A percentile compares a stretch with the other conserved stretches of the same genome.
phyloP scores from a whole-genome alignment of 345 rosid species.

The Erucastrum elatum region DNA sequence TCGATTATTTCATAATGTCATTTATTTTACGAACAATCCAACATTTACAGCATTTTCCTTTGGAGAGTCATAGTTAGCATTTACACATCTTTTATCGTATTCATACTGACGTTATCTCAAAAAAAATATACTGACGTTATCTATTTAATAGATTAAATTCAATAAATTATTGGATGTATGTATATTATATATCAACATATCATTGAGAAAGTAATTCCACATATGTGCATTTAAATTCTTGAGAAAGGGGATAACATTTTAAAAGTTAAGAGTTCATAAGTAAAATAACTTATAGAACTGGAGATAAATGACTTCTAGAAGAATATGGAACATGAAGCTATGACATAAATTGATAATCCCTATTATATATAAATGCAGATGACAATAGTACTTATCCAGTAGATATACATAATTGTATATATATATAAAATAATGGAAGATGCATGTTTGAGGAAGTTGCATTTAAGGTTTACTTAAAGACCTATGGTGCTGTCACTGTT shows the following conservation, averaged over 20 bases:
- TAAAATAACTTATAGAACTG: background rate
- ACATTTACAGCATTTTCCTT: background rate
- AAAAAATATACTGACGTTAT: background rate
- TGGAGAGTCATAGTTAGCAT: background rate
- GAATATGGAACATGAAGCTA: background rate
- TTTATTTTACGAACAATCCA: background rate
- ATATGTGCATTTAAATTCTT: background rate
- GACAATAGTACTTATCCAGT: background rate
- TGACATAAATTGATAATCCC: background rate
- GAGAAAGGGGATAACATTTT: background rate
- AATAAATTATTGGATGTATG: background rate
- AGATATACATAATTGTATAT: background rate
- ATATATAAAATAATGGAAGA: background rate
- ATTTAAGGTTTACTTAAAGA: constrained; percentile 21
- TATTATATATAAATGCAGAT: background rate
- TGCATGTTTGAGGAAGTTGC: constrained; percentile 18
- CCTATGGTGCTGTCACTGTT: constrained; percentile 30
- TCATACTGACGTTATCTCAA: no score
- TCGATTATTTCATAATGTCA: background rate
- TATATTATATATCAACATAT: background rate
- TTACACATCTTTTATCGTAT: background rate
- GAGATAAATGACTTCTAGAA: constrained; percentile 7
- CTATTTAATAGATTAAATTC: background rate
- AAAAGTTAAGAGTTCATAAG: background rate
- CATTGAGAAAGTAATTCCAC: background rate